Conservation (phyloP, 768 basidiomycete genomes). For the Ephemerocybe angulata region DNA sequence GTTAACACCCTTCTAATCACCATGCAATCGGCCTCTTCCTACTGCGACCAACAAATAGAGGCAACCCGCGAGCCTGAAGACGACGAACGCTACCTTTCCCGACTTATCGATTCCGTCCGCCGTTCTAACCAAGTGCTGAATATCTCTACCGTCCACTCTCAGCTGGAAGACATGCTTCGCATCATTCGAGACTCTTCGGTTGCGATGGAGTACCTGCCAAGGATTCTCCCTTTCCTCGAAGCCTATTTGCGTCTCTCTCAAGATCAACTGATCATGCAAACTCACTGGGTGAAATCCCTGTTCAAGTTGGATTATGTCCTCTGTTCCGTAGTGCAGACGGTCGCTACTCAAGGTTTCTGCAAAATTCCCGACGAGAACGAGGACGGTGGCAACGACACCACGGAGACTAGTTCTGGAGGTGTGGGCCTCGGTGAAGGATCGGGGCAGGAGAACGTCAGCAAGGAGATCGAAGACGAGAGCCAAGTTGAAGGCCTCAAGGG, state of each 20-base stretch:
- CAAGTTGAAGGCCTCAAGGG: conserved; percentile 92
- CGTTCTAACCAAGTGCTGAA: conserved; percentile 48
- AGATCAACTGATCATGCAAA: conserved; percentile 53
- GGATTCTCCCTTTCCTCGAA: conserved; percentile 73
- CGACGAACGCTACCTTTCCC: conserved; percentile 46
- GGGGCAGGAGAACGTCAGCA: conserved; percentile 84
- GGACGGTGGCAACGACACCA: conserved; percentile 49
- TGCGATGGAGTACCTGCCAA: conserved; percentile 34
- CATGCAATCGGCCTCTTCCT: conserved; percentile 56
- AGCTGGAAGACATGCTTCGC: conserved; percentile 37
- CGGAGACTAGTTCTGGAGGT: conserved; percentile 57
- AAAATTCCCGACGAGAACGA: conserved; percentile 74
- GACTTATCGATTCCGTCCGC: conserved; percentile 41
- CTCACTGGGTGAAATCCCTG: conserved; percentile 66
- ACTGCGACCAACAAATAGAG: conserved; percentile 14
- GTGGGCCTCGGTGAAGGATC: conserved; percentile 86
- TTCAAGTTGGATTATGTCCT: conserved; percentile 85
- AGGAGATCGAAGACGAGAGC: conserved; percentile 93
- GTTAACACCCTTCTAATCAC: conserved; percentile 64
- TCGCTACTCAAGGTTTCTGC: conserved; percentile 90
- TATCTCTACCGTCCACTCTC: conserved; percentile 38
- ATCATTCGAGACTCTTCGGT: conserved; percentile 33
- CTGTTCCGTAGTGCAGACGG: conserved; percentile 64
- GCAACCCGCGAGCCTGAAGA: conserved; percentile 16
- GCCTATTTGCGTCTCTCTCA: conserved; percentile 55